Base-by-base conservation (phyloP, 1,139 yeast species). In the Zygosaccharomyces pseudobailii region DNA sequence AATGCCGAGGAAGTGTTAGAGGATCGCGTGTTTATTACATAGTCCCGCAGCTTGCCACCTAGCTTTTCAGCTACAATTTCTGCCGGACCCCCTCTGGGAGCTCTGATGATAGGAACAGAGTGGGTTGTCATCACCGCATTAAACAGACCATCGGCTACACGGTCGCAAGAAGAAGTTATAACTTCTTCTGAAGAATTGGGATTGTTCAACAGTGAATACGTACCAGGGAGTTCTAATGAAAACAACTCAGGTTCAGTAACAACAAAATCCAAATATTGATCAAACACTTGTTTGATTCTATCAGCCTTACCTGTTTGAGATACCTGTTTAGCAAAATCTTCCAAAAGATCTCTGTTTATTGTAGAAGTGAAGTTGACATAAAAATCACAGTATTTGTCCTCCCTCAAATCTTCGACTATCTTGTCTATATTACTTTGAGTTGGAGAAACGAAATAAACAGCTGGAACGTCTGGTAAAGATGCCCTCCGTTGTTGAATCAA, bases 81-180 rank as follows among this genome's bases (percentile, higher is more conserved):
- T 1, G 97, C 97, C 0, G 99, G 95, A 2, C 97, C 96, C 45
- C 95, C 94, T 45, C 85, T 76, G 40, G 94, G 90, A 43, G 96
- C 85, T 58, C 99, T 78, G 52, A 92, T 88, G 45, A 92, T 82
- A 2, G 99, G 99, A 31, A 92, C 79, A 17, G 80, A 74, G 17
- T 85, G 87, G 60, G 82, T 72, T 3, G 97, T 89, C 51, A 92
- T 75, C 19, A 92, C 75, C 6, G 86, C 76, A 36, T 94, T 85
- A 61, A 87, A 84, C 41, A 92, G 68, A 0, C 97, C 97, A 55
- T 75, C 77, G 13, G 95, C 87, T 45, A 92, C 82, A 28, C 69
- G 66, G 51, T 82, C 85, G 22, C 94, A 89, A 38, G 84, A 66
- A 6, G 61, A 54, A 55, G 85, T 87, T 57, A 94, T 89, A 22